Evolutionary conservation across 2,329 filamentous ascomycete genomes (phyloP), one percentile per base, ranked within the genome.

Genomic region (Pseudogymnoascus sp.): DNA sequence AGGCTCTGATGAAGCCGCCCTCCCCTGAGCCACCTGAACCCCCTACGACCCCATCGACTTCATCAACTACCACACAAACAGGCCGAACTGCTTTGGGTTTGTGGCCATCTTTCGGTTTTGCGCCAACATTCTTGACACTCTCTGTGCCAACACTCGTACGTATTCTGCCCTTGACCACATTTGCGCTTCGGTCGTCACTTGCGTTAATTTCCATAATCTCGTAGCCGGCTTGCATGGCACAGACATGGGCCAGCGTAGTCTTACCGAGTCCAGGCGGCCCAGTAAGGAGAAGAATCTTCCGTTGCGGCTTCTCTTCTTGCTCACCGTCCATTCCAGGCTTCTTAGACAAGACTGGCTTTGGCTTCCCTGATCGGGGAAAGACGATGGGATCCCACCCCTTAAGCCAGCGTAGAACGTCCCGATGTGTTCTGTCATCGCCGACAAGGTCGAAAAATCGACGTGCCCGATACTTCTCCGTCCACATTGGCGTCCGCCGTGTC

Each of bases 191-290:
- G 72, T 99, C 95, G 71, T 99, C 94, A 69, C 93, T 97, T 7
- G 95, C 94, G 70, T 99, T 99, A 76, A 99, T 96, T 73, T 99
- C 94, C 72, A 97, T 84, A 1, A 96, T 90, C 70, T 97, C 94
- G 70, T 99, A 99, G 0, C 94, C 94, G 4, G 94, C 94, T 75
- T 99, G 94, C 68, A 82, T 87, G 0, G 95, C 95, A 72, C 94
- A 97, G 0, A 99, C 94, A 75, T 99, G 94, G 1, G 94, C 94
- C 58, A 99, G 75, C 0, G 94, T 99, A 0, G 94, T 99, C 78
- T 99, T 99, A 28, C 94, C 94, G 9, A 99, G 79, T 1, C 94
- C 94, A 0, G 94, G 94, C 0, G 94, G 92, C 0, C 94, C 95
- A 0, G 93, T 92, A 14, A 99, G 78, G 70, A 99, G 83, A 9